Conservation (phyloP, 78 protist species). For the Guillardia theta region DNA sequence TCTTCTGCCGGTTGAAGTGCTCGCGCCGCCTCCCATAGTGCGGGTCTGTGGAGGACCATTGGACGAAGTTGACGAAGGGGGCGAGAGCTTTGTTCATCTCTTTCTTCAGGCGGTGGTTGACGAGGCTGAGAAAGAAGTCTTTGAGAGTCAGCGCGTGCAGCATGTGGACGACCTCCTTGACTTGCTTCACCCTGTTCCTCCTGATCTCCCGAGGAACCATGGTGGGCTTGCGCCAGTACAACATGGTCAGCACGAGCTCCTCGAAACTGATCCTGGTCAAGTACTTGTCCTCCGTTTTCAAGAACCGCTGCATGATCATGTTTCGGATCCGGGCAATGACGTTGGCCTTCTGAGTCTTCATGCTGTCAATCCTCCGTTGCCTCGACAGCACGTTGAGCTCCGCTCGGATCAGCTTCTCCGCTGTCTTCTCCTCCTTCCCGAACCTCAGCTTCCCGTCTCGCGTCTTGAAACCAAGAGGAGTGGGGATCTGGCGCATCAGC, state of each 20-base stretch:
- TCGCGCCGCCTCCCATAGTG: neutral
- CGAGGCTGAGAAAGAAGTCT: neutral
- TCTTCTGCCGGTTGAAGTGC: too few species aligned
- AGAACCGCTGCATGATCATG: too few species aligned
- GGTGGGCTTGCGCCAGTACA: neutral
- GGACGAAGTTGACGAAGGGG: neutral
- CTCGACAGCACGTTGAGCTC: neutral
- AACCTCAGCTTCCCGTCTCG: neutral
- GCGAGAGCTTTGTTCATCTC: neutral
- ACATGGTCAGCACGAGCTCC: neutral
- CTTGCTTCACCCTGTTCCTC: neutral
- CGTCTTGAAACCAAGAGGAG: neutral
- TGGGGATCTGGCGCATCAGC: neutral
- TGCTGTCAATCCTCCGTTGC: too few species aligned
- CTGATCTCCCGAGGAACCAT: neutral
- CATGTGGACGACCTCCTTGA: neutral
- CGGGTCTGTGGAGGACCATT: neutral
- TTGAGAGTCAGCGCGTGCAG: neutral
- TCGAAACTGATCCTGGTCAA: neutral
- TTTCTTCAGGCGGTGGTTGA: neutral
- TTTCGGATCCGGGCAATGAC: too few species aligned
- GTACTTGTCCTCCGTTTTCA: too few species aligned
- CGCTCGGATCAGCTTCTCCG: neutral
- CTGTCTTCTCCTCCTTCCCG: neutral
- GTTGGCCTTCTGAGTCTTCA: too few species aligned